phyloP scores from a whole-genome alignment of 306 rosid species.

The Mimosa bimucronata region DNA sequence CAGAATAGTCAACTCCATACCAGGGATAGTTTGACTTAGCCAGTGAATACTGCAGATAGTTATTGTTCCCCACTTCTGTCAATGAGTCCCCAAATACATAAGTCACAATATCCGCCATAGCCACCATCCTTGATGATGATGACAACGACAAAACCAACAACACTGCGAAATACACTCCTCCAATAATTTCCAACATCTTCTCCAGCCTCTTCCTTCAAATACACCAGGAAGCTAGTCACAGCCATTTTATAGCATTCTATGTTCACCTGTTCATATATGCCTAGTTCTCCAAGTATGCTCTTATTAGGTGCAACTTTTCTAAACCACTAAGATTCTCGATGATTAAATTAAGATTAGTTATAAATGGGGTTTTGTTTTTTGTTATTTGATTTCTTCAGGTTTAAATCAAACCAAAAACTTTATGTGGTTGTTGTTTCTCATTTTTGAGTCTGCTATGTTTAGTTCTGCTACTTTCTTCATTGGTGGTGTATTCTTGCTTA shows the following conservation, averaged over 20 bases:
- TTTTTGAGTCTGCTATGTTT: slow-evolving; percentile 34
- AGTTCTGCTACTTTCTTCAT: slow-evolving; percentile 34
- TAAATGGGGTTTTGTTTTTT: neutral
- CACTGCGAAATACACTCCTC: slow-evolving; percentile 31
- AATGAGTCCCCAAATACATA: slow-evolving; percentile 79
- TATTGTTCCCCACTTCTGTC: slow-evolving; percentile 90
- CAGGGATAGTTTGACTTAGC: slow-evolving; percentile 80
- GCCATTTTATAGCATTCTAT: slow-evolving; percentile 41
- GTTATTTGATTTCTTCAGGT: neutral
- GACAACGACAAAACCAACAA: slow-evolving; percentile 30
- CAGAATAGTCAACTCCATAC: slow-evolving; percentile 80
- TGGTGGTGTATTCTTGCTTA: neutral
- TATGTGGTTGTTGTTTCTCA: slow-evolving; percentile 35
- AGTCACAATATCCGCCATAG: slow-evolving; percentile 38
- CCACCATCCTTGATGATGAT: neutral
- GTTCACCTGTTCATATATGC: neutral
- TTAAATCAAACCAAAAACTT: neutral
- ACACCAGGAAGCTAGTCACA: neutral
- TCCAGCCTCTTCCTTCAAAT: slow-evolving; percentile 6
- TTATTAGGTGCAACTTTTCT: slow-evolving; percentile 53
- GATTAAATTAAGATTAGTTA: slow-evolving; percentile 9
- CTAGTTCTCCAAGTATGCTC: slow-evolving; percentile 47
- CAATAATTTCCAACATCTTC: slow-evolving; percentile 22
- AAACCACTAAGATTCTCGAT: slow-evolving; percentile 31
- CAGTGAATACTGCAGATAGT: slow-evolving; percentile 67